phyloP scores from a whole-genome alignment of 441 rosid genomes.

The Hura crepitans region DNA sequence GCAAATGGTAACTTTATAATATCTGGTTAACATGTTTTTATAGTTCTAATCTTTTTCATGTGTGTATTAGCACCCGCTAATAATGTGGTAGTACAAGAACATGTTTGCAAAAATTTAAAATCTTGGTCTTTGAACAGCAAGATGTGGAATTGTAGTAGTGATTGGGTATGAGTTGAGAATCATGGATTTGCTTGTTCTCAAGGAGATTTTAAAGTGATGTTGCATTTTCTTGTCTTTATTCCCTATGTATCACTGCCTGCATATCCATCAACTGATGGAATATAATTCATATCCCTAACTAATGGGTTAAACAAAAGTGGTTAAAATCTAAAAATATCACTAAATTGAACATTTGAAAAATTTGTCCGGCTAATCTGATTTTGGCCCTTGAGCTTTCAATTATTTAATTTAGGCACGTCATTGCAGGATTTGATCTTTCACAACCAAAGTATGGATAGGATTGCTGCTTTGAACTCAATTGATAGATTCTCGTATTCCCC shows the following conservation, averaged over 20 bases:
- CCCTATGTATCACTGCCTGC: not conserved
- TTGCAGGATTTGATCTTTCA: constrained; percentile 37
- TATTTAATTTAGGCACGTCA: not conserved
- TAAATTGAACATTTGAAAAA: not conserved
- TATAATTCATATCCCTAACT: not conserved
- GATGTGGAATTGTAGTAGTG: not conserved
- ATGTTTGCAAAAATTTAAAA: not conserved
- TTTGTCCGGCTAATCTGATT: not conserved
- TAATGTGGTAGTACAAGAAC: not conserved
- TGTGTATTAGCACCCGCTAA: not conserved
- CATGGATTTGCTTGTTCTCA: no score
- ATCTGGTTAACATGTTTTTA: not conserved
- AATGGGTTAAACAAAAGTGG: not conserved
- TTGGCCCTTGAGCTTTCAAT: not conserved
- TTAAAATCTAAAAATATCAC: not conserved
- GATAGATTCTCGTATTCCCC: constrained; percentile 60
- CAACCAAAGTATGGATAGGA: constrained; percentile 31
- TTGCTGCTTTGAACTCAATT: constrained; percentile 42
- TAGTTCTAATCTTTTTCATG: not conserved
- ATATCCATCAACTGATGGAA: not conserved
- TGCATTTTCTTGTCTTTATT: not conserved
- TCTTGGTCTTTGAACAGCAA: not conserved
- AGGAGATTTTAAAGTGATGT: no score
- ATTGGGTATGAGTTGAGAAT: no score
- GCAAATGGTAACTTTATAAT: constrained; percentile 34